These are phyloP conservation scores for Podospora didyma DNA, from an alignment of 495 filamentous ascomycete genomes.

Conservation along the genomic window DNA sequence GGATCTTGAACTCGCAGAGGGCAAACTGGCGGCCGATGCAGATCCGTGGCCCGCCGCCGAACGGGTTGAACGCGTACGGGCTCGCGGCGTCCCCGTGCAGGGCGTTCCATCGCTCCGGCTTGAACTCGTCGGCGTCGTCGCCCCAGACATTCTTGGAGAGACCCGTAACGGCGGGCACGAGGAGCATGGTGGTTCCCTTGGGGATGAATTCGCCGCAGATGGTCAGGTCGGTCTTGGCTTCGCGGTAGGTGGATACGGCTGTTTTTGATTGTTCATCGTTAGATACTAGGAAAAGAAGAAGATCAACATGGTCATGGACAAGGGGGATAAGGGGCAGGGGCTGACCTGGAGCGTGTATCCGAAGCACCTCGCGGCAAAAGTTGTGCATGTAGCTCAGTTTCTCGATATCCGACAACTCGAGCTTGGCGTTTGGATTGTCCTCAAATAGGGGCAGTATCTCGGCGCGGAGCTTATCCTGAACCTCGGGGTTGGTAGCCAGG, in stretches of 20 bases:
- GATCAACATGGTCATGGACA: too few species aligned
- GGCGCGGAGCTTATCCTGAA: conserved; percentile 20
- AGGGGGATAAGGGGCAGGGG: too few species aligned
- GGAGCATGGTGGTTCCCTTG: conserved; percentile 17
- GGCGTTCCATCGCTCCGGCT: conserved; percentile 28
- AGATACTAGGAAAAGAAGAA: background rate
- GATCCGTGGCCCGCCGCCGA: conserved; percentile 22
- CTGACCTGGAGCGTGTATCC: conserved; percentile 16
- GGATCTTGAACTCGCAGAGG: conserved; percentile 24
- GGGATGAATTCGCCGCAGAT: conserved; percentile 23
- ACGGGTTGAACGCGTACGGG: conserved; percentile 20
- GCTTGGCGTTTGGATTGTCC: background rate
- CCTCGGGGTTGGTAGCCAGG: conserved; percentile 15
- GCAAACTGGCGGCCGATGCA: conserved; percentile 30
- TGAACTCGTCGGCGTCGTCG: conserved; percentile 14
- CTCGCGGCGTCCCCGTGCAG: background rate
- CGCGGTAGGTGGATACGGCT: conserved; percentile 16
- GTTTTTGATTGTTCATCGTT: background rate
- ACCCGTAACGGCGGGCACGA: conserved; percentile 17
- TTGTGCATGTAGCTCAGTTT: conserved; percentile 22
- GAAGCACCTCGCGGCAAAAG: conserved; percentile 29
- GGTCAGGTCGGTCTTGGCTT: conserved; percentile 18
- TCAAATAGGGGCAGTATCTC: conserved; percentile 14
- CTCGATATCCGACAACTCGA: conserved; percentile 17
- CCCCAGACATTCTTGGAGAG: conserved; percentile 21